phyloP scores from a whole-genome alignment of 768 basidiomycete genomes.

The Lactarius tabidus region DNA sequence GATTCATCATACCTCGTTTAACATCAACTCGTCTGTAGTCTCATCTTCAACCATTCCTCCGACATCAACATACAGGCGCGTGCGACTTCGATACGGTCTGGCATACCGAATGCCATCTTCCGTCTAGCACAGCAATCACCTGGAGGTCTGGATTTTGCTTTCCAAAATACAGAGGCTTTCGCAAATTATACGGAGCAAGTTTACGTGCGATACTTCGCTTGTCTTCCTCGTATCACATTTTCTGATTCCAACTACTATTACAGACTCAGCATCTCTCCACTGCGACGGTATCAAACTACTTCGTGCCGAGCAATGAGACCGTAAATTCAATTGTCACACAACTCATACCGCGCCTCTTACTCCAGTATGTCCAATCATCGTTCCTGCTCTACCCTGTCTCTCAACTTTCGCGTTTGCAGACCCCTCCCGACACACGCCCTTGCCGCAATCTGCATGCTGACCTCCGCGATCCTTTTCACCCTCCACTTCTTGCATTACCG shows the following conservation, averaged over 20 bases:
- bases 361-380: slow-evolving; percentile 48
- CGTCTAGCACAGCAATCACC: slow-evolving; percentile 43
- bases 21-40: slow-evolving; percentile 5
- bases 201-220: slow-evolving; percentile 42
- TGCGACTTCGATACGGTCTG: slow-evolving; percentile 44
- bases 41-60: slow-evolving; percentile 22
- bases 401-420: slow-evolving; percentile 34
- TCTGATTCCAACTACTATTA: slow-evolving; percentile 10
- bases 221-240: background rate
- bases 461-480: slow-evolving; percentile 45
- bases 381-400: background rate
- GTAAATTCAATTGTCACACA: slow-evolving; percentile 40
- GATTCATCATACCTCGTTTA: background rate
- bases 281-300: slow-evolving; percentile 57
- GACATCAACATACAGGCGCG: slow-evolving; percentile 51
- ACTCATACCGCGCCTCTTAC: slow-evolving; percentile 45
- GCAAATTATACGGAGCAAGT: slow-evolving; percentile 46
- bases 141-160: slow-evolving; percentile 42
- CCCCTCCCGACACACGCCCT: slow-evolving; percentile 51
- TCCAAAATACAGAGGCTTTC: slow-evolving; percentile 49
- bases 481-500: slow-evolving; percentile 43
- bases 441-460: slow-evolving; percentile 43
- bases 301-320: slow-evolving; percentile 39
- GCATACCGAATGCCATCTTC: slow-evolving; percentile 60
- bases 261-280: slow-evolving; percentile 58